Evolutionary conservation across 2,329 filamentous ascomycete genomes (phyloP).

Genomic region (Hypocrella siamensis): DNA sequence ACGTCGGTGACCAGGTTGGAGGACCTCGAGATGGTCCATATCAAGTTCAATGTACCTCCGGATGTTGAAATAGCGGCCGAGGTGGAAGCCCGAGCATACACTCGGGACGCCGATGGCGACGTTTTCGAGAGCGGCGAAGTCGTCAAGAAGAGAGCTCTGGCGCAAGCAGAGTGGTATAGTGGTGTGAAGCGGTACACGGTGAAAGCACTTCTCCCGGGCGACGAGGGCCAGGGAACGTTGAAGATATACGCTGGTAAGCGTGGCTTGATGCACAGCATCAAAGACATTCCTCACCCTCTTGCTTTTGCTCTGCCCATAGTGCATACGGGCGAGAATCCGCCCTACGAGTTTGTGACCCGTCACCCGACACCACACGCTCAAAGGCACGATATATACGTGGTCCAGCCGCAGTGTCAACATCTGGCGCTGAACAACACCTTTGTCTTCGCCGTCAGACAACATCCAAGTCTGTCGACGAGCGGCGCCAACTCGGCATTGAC

Average conservation of each 20-base stretch:
- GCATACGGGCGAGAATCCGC: slow-evolving; percentile 82
- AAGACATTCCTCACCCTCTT: slow-evolving; percentile 85
- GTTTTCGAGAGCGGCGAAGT: slow-evolving; percentile 83
- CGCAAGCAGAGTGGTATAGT: slow-evolving; percentile 81
- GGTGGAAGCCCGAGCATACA: slow-evolving; percentile 70
- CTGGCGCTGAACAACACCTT: slow-evolving; percentile 94
- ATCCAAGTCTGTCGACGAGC: slow-evolving; percentile 45
- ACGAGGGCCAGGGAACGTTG: slow-evolving; percentile 75
- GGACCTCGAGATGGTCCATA: slow-evolving; percentile 81
- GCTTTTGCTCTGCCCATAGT: slow-evolving; percentile 81
- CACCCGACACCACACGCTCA: slow-evolving; percentile 98
- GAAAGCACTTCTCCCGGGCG: slow-evolving; percentile 80
- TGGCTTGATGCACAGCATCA: slow-evolving; percentile 93
- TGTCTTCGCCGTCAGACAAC: slow-evolving; percentile 89
- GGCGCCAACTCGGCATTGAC: slow-evolving; percentile 21
- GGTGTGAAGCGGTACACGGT: slow-evolving; percentile 84
- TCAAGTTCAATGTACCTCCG: slow-evolving; percentile 73
- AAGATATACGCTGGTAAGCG: slow-evolving; percentile 90
- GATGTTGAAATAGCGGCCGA: slow-evolving; percentile 90
- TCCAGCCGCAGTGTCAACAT: slow-evolving; percentile 81
- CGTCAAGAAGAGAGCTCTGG: slow-evolving; percentile 70
- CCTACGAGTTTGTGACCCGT: slow-evolving; percentile 81
- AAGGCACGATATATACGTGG: slow-evolving; percentile 89
- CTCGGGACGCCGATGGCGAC: slow-evolving; percentile 76
- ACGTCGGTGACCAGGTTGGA: slow-evolving; percentile 76